Base-by-base conservation (phyloP, 2,329 filamentous ascomycete genomes). In the Hymenotorrendiella dingleyae region DNA sequence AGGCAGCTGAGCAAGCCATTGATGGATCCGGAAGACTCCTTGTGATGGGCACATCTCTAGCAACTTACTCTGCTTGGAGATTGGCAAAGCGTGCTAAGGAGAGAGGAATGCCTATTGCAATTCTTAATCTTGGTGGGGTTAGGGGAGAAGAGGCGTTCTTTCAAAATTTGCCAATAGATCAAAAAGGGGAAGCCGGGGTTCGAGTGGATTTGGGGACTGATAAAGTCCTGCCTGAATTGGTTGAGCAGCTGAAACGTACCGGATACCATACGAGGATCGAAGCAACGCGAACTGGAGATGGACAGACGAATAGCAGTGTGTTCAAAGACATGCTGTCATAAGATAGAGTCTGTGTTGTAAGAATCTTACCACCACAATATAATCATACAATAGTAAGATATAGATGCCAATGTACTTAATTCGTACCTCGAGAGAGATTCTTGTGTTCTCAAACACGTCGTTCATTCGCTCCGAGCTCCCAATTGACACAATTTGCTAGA, bases 31-130 rank as follows among this genome's bases (percentile, higher is more conserved):
- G 80, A 5, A 78, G 79, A 46, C 65, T 97, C 26, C 69, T 97
- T 17, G 76, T 97, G 7, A 64, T 97, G 12, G 93, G 90, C 4
- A 96, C 87, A 26, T 95, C 87, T 48, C 73, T 97, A 36, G 93
- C 93, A 5, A 97, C 93, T 0, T 97, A 94, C 63, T 95, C 89
- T 9, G 93, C 93, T 0, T 98, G 89, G 89, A 73, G 91, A 45
- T 65, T 98, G 42, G 88, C 85, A 2, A 91, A 89, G 67, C 72
- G 82, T 46, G 93, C 91, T 22, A 82, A 84, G 54, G 86, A 93
- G 54, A 75, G 81, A 49, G 81, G 81, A 1, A 91, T 94, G 78
- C 82, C 88, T 12, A 85, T 97, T 60, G 90, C 82, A 0, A 82
- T 96, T 30, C 68, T 96, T 45, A 97, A 95, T 57, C 73, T 96